phyloP scores from a whole-genome alignment of 2,329 filamentous ascomycete genomes.

The Trichophyton mentagrophytes region DNA sequence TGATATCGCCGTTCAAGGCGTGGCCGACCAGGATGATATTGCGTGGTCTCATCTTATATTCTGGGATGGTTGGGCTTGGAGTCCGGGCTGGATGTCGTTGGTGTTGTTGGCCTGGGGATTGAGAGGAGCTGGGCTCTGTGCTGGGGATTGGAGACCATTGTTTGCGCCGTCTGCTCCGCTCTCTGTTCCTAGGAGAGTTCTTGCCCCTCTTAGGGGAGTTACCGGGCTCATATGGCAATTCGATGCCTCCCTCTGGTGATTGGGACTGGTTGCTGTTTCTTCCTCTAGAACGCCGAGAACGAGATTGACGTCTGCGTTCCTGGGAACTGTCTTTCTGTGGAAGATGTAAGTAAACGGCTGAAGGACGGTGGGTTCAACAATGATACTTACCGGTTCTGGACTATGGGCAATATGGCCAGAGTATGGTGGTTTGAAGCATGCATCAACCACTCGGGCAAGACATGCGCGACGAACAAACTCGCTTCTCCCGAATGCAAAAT shows the following conservation, averaged over 20 bases:
- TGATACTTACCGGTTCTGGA: background rate
- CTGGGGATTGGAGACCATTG: no score
- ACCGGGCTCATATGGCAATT: background rate
- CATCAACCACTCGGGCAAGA: constrained; percentile 36
- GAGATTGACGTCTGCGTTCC: no score
- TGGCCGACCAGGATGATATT: constrained; percentile 72
- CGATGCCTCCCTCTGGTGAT: background rate
- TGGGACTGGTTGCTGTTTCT: no score
- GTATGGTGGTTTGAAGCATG: constrained; percentile 47
- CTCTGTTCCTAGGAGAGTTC: no score
- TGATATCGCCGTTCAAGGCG: constrained; percentile 53
- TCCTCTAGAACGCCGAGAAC: no score
- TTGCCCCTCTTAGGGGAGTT: background rate
- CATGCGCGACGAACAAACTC: constrained; percentile 41
- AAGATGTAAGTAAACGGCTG: no score
- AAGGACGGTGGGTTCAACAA: no score
- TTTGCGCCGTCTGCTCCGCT: background rate
- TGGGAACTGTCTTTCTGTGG: no score
- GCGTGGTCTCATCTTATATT: constrained; percentile 24
- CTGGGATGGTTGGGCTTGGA: background rate
- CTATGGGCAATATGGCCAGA: constrained; percentile 22
- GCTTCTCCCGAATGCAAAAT: constrained; percentile 57
- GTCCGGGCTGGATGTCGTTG: no score
- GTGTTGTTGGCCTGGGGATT: no score
- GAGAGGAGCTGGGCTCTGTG: no score